A percentile compares a stretch with the other conserved stretches of the same genome.
These are phyloP conservation scores for Solanum chilense DNA, from an alignment of 257 asterid genomes.

Conservation along the genomic window DNA sequence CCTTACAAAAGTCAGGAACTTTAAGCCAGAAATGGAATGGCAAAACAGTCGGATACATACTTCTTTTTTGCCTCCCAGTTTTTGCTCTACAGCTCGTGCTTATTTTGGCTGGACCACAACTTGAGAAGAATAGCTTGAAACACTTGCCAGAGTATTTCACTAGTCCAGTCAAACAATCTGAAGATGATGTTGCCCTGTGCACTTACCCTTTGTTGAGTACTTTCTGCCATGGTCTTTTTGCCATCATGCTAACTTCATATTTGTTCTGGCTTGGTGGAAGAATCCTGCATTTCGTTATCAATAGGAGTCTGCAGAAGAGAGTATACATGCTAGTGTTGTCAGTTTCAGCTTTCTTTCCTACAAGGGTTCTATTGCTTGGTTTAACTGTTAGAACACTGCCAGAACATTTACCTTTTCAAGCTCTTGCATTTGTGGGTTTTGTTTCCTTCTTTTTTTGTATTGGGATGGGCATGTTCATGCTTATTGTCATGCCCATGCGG, in stretches of 20 bases:
- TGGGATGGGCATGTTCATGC: conserved; percentile 55
- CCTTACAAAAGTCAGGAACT: conserved; percentile 54
- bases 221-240: conserved; percentile 57
- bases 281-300: conserved; percentile 59
- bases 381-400: conserved; percentile 54
- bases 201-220: conserved; percentile 74
- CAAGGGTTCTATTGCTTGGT: conserved; percentile 61
- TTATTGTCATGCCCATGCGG: conserved; percentile 73
- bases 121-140: conserved; percentile 17
- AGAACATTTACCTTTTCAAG: conserved; percentile 29
- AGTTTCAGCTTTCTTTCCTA: conserved; percentile 43
- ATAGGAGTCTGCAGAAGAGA: conserved; percentile 73
- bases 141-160: conserved; percentile 66
- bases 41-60: conserved; percentile 43
- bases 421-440: conserved; percentile 60
- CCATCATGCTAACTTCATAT: conserved; percentile 41
- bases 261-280: conserved; percentile 60
- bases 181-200: conserved; percentile 37
- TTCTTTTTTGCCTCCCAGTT: conserved; percentile 62
- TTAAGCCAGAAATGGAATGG: conserved; percentile 55
- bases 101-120: conserved; percentile 37
- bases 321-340: conserved; percentile 54
- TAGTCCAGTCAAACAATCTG: conserved; percentile 15
- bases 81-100: conserved; percentile 59
- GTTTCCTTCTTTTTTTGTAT: conserved; percentile 62